Evolutionary conservation across 306 rosid genomes (phyloP), one percentile per base, ranked within the genome.

Genomic region (Glycine tomentella): DNA sequence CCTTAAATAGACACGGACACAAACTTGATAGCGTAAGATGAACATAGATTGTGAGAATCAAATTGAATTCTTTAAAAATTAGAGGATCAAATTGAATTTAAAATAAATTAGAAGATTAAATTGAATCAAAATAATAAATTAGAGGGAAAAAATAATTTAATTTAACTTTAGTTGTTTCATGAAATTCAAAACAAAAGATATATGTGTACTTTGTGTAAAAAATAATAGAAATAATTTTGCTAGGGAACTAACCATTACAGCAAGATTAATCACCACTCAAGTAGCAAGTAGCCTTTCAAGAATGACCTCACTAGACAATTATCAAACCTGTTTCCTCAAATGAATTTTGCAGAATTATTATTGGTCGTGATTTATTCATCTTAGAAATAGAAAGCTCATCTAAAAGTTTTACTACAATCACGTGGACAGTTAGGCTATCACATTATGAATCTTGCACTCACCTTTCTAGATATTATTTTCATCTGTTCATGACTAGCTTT

Each of bases 321-420:
- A 51, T 73, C 16, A 40, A 73, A 73, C 40, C 7, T 4, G 46
- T 5, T 42, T 12, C 44, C 5, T 14, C 38, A 17, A 33, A 17
- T 20, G 36, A 58, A 20, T 15, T 76, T 51, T 36, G 51, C 38
- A 51, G 10, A 15, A 34, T 65, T 77, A n/a, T 8, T 51, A 16
- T 50, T 51, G 64, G 15, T 15, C 9, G 4, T 34, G 63, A 77
- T 64, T 48, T 51, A 50, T 76, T 77, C 63, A 65, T 67, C 74
- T 13, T 33, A n/a, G 76, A 38, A 55, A 53, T 36, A 48, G 75
- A 49, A 11, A 70, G 20, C 75, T 70, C 44, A 31, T 12, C 15
- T 9, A 57, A 20, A 57, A 58, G 40, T 15, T 12, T 4, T 7
- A 10, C 13, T 12, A 25, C 69, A 38, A 42, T 56, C 68, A 55